phyloP scores from a whole-genome alignment of 208 protist species.

The Wallacemonas sp. region DNA sequence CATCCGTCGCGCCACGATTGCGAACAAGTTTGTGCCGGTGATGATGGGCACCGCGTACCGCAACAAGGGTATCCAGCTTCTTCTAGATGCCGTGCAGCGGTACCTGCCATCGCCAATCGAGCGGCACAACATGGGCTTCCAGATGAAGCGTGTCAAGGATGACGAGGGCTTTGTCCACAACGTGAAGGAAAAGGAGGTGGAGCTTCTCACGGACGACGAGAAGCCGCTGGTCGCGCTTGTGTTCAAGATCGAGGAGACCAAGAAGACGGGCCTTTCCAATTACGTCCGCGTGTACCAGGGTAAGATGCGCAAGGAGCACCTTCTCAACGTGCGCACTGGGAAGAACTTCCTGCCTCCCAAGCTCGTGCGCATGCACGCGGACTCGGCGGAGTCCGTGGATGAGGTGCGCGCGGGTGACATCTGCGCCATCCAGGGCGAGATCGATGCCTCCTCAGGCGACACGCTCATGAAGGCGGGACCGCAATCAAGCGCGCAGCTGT shows the following conservation, averaged over 20 bases:
- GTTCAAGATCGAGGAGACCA: conserved; percentile 99
- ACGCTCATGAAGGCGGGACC: conserved; percentile 91
- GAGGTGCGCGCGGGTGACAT: conserved; percentile 97
- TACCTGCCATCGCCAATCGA: conserved; percentile 97
- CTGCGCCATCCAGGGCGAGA: conserved; percentile 97
- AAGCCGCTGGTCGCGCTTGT: conserved; percentile 95
- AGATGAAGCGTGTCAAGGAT: conserved; percentile 85
- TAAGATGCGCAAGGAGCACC: conserved; percentile 91
- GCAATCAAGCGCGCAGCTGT: conserved; percentile 54
- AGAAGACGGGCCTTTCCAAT: conserved; percentile 96
- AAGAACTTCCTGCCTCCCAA: conserved; percentile 94
- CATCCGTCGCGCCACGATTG: conserved; percentile 94
- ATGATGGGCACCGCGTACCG: conserved; percentile 97
- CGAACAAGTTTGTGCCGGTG: conserved; percentile 96
- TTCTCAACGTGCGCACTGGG: conserved; percentile 84
- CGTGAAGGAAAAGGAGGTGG: conserved; percentile 80
- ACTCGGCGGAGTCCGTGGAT: conserved; percentile 95
- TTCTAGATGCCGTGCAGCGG: conserved; percentile 96
- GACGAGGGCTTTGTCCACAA: conserved; percentile 78
- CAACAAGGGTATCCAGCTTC: conserved; percentile 98
- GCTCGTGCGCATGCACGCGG: conserved; percentile 98
- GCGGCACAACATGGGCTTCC: conserved; percentile 82
- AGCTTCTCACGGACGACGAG: conserved; percentile 85
- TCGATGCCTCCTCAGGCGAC: conserved; percentile 97
- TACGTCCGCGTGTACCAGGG: conserved; percentile 99